Evolutionary conservation across 2,329 filamentous ascomycete genomes (phyloP).

Genomic region (Teratosphaeria viscida): DNA sequence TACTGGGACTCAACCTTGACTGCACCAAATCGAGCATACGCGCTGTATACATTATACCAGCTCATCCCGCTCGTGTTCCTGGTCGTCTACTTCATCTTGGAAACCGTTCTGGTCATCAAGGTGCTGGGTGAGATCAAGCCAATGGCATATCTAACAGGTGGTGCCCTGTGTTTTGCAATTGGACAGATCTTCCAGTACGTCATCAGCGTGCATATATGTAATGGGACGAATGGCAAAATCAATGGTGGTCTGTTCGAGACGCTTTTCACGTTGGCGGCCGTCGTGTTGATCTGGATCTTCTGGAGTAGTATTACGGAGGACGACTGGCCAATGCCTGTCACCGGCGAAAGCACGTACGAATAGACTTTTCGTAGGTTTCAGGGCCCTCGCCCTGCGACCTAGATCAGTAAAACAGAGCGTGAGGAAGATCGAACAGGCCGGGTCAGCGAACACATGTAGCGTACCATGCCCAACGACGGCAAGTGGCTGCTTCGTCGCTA

Average conservation of each 20-base stretch:
- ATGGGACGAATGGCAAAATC: constrained; percentile 71
- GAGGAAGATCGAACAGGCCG: not conserved
- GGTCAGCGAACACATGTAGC: not conserved
- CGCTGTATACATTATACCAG: constrained; percentile 89
- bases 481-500: not conserved
- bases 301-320: constrained; percentile 99
- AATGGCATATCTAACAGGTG: constrained; percentile 75
- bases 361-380: not conserved
- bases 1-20: constrained; percentile 53
- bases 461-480: not conserved
- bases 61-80: constrained; percentile 80
- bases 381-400: no score
- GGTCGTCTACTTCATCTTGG: constrained; percentile 75
- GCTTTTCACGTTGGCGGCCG: constrained; percentile 76
- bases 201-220: constrained; percentile 81
- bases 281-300: constrained; percentile 81
- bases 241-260: constrained; percentile 91
- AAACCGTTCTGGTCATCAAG: constrained; percentile 70
- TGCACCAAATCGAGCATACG: constrained; percentile 56
- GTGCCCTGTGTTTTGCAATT: constrained; percentile 73
- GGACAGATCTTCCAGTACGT: constrained; percentile 96
- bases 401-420: not conserved
- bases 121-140: constrained; percentile 81
- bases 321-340: constrained; percentile 66
- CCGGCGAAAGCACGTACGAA: constrained; percentile 23